phyloP scores from a whole-genome alignment of 495 filamentous ascomycete genomes.

The Penicillium fimorum region DNA sequence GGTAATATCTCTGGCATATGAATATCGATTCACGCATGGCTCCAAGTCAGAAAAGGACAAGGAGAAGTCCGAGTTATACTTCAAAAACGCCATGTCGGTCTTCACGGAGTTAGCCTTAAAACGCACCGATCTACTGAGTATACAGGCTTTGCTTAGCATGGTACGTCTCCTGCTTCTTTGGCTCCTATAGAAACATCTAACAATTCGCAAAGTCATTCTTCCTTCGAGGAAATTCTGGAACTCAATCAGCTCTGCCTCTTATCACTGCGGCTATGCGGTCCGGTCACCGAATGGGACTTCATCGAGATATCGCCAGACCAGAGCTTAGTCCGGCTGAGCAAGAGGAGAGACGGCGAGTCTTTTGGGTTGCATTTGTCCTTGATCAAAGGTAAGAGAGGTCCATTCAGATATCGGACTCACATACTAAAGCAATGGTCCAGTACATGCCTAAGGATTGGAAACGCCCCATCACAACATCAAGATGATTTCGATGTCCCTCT shows the following conservation, averaged over 20 bases:
- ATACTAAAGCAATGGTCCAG: slow-evolving; percentile 29
- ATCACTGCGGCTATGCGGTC: slow-evolving; percentile 88
- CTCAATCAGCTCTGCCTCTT: slow-evolving; percentile 83
- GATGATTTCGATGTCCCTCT: slow-evolving; percentile 96
- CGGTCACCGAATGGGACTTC: slow-evolving; percentile 90
- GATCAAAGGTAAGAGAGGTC: slow-evolving; percentile 70
- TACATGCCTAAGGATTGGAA: slow-evolving; percentile 82
- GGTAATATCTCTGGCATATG: slow-evolving; percentile 82
- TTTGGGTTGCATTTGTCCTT: slow-evolving; percentile 94
- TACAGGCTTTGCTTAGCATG: slow-evolving; percentile 93
- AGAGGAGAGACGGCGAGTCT: slow-evolving; percentile 91
- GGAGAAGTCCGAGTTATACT: slow-evolving; percentile 83
- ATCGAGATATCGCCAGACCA: slow-evolving; percentile 82
- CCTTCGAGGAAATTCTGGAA: slow-evolving; percentile 90
- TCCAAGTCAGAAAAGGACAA: slow-evolving; percentile 82
- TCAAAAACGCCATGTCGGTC: slow-evolving; percentile 93
- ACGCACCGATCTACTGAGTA: slow-evolving; percentile 89
- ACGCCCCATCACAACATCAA: slow-evolving; percentile 85
- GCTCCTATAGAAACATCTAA: slow-evolving; percentile 1
- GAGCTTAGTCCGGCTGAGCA: slow-evolving; percentile 78
- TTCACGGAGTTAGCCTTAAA: slow-evolving; percentile 87
- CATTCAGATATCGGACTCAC: background rate
- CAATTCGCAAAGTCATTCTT: slow-evolving; percentile 63
- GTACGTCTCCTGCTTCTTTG: slow-evolving; percentile 31
- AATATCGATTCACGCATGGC: slow-evolving; percentile 86